Evolutionary conservation across 768 basidiomycete genomes (phyloP), one percentile per base, ranked within the genome.

Genomic region (Nevesoporus exiguus): DNA sequence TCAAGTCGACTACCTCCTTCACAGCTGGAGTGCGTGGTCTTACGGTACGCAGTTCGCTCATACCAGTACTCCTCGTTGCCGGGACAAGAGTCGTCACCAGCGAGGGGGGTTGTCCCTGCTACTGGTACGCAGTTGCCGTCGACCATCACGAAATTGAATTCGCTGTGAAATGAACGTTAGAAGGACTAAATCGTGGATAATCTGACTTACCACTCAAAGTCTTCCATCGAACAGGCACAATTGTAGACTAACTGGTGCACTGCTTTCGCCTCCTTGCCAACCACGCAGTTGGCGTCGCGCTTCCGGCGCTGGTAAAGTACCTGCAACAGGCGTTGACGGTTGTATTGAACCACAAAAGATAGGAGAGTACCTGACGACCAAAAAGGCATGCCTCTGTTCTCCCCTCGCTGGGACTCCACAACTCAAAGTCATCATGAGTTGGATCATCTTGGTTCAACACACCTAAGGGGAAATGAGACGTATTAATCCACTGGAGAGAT

Each of bases 391-490:
- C 75, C 65, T 98, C 94, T 31, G 80, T 74, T n/a, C 97, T 83
- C 43, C 85, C 85, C 65, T 95, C 88, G 54, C 90, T 91, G 0
- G 96, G 97, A 66, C 89, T 93, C 97, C 97, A 98, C 2, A 97
- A 73, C 67, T 98, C 95, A 66, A 98, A 98, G 73, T 99, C 97
- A 65, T 98, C 95, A 36, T 86, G 74, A 17, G 78, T 79, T 7
- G 94, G 86, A 63, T 97, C 74, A 1, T 93, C 80, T 5, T 80
- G 47, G 55, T 79, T 81, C 43, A 95, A 72, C 1, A 76, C 72
- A 69, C 95, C 94, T 96, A 56, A 1, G 33, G 51, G 33, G 22
- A 49, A 10, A n/a, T n/a, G n/a, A n/a, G n/a, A 40, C 34, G 15
- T 17, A 24, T 53, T 10, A 56, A 64, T 42, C 21, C 19, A 25